A percentile compares a stretch with the other conserved stretches of the same genome.
These are phyloP conservation scores for Aspergillus arachidicola DNA, from an alignment of 2,329 filamentous ascomycete species.

Conservation along the genomic window DNA sequence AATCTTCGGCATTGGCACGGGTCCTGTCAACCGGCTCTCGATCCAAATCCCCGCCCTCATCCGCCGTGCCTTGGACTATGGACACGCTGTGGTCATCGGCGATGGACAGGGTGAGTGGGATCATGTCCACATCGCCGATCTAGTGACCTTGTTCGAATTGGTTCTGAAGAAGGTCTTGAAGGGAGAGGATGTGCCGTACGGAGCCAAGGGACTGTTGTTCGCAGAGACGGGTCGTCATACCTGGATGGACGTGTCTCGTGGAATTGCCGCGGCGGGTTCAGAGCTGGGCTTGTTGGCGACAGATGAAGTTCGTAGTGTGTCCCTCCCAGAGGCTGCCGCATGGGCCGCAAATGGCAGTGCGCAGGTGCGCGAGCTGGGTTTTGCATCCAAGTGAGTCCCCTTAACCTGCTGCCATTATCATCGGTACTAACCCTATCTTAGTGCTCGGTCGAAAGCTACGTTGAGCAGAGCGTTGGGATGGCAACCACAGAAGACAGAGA, in stretches of 20 bases:
- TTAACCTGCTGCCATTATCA: background rate
- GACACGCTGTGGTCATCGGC: constrained; percentile 38
- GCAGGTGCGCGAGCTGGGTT: background rate
- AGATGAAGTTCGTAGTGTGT: background rate
- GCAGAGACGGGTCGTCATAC: constrained; percentile 42
- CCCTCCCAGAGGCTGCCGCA: background rate
- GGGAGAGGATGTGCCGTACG: constrained; percentile 32
- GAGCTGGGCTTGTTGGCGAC: background rate
- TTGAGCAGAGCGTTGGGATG: background rate
- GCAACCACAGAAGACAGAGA: background rate
- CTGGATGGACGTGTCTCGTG: constrained; percentile 31
- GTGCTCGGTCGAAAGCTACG: background rate
- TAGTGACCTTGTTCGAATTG: constrained; percentile 46
- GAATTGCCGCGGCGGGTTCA: constrained; percentile 1
- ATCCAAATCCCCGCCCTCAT: constrained; percentile 45
- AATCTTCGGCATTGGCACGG: constrained; percentile 46
- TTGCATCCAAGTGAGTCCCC: background rate
- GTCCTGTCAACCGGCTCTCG: constrained; percentile 41
- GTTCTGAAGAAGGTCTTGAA: constrained; percentile 26
- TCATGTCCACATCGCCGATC: constrained; percentile 51
- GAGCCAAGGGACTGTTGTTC: constrained; percentile 38
- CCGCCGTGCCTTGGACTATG: constrained; percentile 32
- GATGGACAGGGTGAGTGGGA: constrained; percentile 44
- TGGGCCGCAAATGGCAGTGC: background rate
- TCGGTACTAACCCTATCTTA: background rate